Base-by-base conservation (phyloP, 2,329 filamentous ascomycete species). In the Curvularia sp. region DNA sequence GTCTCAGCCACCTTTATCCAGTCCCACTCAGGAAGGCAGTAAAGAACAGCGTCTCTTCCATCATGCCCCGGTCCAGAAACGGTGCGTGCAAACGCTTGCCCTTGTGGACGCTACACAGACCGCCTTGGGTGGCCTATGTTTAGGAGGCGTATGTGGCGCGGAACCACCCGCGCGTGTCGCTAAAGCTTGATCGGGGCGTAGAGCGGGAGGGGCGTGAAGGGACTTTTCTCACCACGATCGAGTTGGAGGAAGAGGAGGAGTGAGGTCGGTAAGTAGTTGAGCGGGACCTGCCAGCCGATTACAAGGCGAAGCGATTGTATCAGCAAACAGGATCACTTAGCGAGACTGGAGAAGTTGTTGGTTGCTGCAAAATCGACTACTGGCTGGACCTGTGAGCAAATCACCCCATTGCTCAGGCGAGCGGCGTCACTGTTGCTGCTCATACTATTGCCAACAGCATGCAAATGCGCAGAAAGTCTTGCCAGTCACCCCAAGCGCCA, bases 401-500 rank as follows among this genome's bases (percentile, higher is more conserved):
- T n/a, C n/a, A 42, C 39, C 13, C 39, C 23, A n/a, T 8, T 8
- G 12, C 27, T 12, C 32, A 47, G 43, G 27, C 43, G 43, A 47
- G 19, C 27, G n/a, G 43, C 43, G 21, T 19, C 28, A 21, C 43
- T 18, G n/a, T 13, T 25, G 32, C 32, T 32, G 30, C 32, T 25
- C 10, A 6, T 21, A 7, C 18, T 32, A 38, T 12, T n/a, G 23
- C 21, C 21, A 42, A 8, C 15, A 18, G n/a, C 34, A 15, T 19
- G 13, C 5, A 52, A 30, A 18, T 42, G 46, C 6, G 41, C 45
- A 41, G 41, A 5, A 43, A 42, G 38, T 18, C 7, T 23, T 32
- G 41, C 50, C 41, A 43, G 10, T 13, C 19, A 15, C 56, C 36
- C 12, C 54, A 49, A 55, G 57, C 63, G 63, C 55, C 56, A 39